Conservation (phyloP, 1,139 yeast genomes). For the Blastobotrys capitulatus region DNA sequence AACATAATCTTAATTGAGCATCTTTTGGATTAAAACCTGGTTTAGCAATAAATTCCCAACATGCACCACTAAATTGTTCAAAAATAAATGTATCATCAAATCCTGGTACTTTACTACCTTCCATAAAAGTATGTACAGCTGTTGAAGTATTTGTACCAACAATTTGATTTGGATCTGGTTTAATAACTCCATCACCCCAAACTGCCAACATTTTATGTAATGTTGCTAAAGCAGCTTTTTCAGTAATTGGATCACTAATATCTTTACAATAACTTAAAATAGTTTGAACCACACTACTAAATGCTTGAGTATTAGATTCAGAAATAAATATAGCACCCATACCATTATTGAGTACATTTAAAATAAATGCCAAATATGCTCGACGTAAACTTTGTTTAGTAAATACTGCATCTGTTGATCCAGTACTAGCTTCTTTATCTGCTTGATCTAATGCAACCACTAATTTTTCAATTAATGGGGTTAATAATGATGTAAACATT, state of each 20-base stretch:
- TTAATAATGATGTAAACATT: slow-evolving; percentile 62
- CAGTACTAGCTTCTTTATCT: slow-evolving; percentile 35
- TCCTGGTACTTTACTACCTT: slow-evolving; percentile 58
- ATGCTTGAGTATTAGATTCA: slow-evolving; percentile 52
- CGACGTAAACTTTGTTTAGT: slow-evolving; percentile 49
- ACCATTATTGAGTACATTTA: slow-evolving; percentile 68
- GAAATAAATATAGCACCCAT: slow-evolving; percentile 72
- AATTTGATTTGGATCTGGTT: slow-evolving; percentile 38
- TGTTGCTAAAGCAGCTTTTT: slow-evolving; percentile 66
- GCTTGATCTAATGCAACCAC: slow-evolving; percentile 49
- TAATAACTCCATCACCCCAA: slow-evolving; percentile 65
- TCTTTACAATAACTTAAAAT: slow-evolving; percentile 65
- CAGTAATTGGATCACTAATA: slow-evolving; percentile 45
- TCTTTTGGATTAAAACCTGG: slow-evolving; percentile 64
- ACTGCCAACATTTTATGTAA: slow-evolving; percentile 59
- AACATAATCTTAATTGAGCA: slow-evolving; percentile 69
- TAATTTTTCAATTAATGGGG: slow-evolving; percentile 68
- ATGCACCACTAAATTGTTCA: slow-evolving; percentile 60
- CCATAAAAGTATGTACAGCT: slow-evolving; percentile 43
- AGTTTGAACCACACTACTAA: slow-evolving; percentile 60
- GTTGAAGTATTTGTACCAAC: not conserved
- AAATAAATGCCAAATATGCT: slow-evolving; percentile 62
- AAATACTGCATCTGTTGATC: slow-evolving; percentile 40
- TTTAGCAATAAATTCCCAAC: slow-evolving; percentile 77
- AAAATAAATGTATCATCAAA: slow-evolving; percentile 55